phyloP scores from a whole-genome alignment of 768 basidiomycete genomes.

The Panus rudis region DNA sequence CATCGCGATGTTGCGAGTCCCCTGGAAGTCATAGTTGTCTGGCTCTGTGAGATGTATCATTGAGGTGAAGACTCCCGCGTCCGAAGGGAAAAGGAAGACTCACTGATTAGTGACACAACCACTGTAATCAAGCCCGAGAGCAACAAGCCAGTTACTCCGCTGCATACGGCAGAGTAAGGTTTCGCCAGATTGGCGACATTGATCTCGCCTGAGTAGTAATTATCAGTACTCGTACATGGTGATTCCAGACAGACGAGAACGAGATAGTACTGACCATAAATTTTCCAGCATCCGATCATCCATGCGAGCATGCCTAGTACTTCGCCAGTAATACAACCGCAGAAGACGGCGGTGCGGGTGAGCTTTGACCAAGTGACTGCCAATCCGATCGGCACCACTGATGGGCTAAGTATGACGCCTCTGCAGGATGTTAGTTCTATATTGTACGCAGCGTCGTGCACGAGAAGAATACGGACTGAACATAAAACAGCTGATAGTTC shows the following conservation, averaged over 20 bases:
- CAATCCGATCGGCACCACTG: constrained; percentile 42
- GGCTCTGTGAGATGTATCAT: constrained; percentile 17
- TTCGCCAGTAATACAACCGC: constrained; percentile 35
- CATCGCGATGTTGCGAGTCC: constrained; percentile 25
- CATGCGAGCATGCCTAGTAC: constrained; percentile 39
- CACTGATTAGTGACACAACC: constrained; percentile 23
- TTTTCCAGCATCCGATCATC: constrained; percentile 47
- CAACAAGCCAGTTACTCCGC: constrained; percentile 25
- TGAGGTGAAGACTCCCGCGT: not conserved
- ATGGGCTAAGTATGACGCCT: constrained; percentile 42
- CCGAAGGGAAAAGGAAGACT: not conserved
- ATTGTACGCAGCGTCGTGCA: not conserved
- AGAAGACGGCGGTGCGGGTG: constrained; percentile 31
- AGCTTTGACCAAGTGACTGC: constrained; percentile 43
- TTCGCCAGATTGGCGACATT: constrained; percentile 27
- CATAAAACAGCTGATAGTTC: constrained; percentile 33
- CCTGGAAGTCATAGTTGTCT: constrained; percentile 28
- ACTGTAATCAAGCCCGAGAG: constrained; percentile 26
- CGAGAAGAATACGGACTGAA: constrained; percentile 32
- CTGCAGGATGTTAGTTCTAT: constrained; percentile 16
- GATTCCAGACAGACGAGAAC: not conserved
- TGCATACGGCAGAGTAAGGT: constrained; percentile 30
- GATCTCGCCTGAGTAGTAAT: constrained; percentile 22
- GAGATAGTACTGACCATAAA: constrained; percentile 27
- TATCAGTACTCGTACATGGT: no score